Evolutionary conservation across 352 stramenopile species (phyloP).

Genomic region (Phytophthora constricta): DNA sequence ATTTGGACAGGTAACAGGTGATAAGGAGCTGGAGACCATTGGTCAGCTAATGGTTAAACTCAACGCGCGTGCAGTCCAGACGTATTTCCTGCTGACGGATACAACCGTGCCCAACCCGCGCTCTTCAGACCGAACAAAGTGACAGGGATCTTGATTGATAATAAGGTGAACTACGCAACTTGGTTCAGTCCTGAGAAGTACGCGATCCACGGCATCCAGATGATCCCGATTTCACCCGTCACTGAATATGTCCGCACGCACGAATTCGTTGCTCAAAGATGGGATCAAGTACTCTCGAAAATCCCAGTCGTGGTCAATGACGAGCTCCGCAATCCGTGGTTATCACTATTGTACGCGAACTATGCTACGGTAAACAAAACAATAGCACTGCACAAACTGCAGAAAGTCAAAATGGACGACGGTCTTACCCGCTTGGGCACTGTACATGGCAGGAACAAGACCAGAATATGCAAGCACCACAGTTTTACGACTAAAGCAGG

Average conservation of each 20-base stretch:
- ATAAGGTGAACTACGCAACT: conserved; percentile 66
- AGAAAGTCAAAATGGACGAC: conserved; percentile 64
- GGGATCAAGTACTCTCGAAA: conserved; percentile 38
- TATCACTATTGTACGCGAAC: conserved; percentile 68
- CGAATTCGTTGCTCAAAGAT: conserved; percentile 46
- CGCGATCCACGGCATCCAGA: conserved; percentile 72
- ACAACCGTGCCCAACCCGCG: conserved; percentile 27
- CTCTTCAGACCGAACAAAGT: conserved; percentile 51
- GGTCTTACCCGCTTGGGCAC: conserved; percentile 67
- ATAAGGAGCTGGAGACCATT: conserved; percentile 20
- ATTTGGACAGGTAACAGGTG: conserved; percentile 26
- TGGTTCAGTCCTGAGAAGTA: conserved; percentile 65
- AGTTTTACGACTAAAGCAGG: no score
- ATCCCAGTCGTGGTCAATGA: conserved; percentile 29
- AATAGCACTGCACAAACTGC: conserved; percentile 46
- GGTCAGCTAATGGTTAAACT: conserved; percentile 35
- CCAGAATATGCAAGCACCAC: no score
- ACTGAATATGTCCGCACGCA: conserved; percentile 46
- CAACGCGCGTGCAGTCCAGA: conserved; percentile 32
- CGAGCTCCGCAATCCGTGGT: conserved; percentile 53
- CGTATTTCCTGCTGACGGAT: conserved; percentile 41
- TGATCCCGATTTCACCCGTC: conserved; percentile 60
- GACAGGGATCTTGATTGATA: conserved; percentile 60
- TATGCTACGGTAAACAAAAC: conserved; percentile 59
- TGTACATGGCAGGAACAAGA: conserved; percentile 73